phyloP scores from a whole-genome alignment of 2,329 filamentous ascomycete species.

The Aspergillus ibericus region DNA sequence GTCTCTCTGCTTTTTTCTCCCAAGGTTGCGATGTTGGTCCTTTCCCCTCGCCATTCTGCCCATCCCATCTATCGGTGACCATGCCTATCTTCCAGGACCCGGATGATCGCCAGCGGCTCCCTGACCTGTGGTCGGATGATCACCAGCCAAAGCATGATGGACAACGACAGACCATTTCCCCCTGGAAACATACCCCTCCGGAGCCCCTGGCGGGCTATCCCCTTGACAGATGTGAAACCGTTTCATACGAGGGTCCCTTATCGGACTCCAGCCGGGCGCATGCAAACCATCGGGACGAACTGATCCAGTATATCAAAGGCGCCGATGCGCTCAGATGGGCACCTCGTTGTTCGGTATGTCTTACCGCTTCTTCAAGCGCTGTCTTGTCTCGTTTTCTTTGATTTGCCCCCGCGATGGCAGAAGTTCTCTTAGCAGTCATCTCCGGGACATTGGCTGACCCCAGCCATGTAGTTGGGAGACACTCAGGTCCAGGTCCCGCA shows the following conservation, averaged over 20 bases:
- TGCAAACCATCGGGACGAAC: conserved; percentile 64
- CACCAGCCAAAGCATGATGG: conserved; percentile 15
- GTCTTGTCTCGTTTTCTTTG: background rate
- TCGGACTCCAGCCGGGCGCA: conserved; percentile 21
- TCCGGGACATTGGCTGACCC: conserved; percentile 4
- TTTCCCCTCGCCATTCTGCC: conserved; percentile 16
- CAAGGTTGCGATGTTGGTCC: conserved; percentile 28
- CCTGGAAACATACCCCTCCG: conserved; percentile 17
- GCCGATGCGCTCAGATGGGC: conserved; percentile 75
- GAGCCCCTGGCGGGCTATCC: conserved; percentile 9
- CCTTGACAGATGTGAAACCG: conserved; percentile 14
- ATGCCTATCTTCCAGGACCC: conserved; percentile 40
- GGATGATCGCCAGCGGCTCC: conserved; percentile 34
- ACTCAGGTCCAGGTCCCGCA: conserved; percentile 26
- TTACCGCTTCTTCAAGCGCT: background rate
- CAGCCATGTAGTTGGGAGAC: conserved; percentile 13
- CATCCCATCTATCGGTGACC: conserved; percentile 20
- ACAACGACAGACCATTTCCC: conserved; percentile 6
- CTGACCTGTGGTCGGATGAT: conserved; percentile 28
- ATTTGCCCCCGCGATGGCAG: background rate
- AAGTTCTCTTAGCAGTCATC: background rate
- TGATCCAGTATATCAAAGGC: conserved; percentile 82
- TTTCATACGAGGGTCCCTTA: conserved; percentile 15
- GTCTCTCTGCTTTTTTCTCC: background rate
- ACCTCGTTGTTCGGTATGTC: conserved; percentile 60